Percentiles rank a stretch among this genome's conserved stretches.
These are phyloP conservation scores for Aspergillus phoenicis DNA, from an alignment of 2,329 filamentous ascomycete genomes.

Conservation along the genomic window DNA sequence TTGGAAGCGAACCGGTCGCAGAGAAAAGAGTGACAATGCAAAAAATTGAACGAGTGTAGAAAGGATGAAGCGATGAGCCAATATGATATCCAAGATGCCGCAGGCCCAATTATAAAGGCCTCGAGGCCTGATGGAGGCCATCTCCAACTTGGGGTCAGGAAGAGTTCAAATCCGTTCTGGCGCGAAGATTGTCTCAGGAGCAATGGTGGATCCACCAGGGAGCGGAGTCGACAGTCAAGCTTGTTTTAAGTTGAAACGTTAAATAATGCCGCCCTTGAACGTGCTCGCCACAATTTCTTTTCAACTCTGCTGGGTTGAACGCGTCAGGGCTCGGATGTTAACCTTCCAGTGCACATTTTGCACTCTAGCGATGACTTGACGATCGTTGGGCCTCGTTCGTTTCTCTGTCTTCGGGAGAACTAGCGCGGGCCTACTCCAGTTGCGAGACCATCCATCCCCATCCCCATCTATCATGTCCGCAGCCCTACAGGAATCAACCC, in stretches of 20 bases:
- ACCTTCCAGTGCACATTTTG: not conserved
- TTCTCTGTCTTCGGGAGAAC: not conserved
- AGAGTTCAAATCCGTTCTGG: not conserved
- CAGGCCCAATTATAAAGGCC: not conserved
- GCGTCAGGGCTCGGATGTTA: not conserved
- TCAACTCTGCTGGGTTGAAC: not conserved
- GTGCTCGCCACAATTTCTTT: not conserved
- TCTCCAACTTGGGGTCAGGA: not conserved
- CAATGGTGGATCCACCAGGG: not conserved
- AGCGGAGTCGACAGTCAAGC: not conserved
- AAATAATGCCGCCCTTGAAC: not conserved
- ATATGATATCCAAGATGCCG: not conserved
- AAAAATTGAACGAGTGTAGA: not conserved
- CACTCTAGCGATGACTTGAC: too few relatives aligned
- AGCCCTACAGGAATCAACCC: not conserved
- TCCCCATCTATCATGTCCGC: too few relatives aligned
- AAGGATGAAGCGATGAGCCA: not conserved
- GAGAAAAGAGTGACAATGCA: not conserved
- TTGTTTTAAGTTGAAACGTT: conserved; percentile 7
- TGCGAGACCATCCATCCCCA: too few relatives aligned
- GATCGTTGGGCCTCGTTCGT: not conserved
- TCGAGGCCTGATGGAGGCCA: not conserved
- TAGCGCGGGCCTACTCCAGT: not conserved
- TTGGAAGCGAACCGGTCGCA: conserved; percentile 1
- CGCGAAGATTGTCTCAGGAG: conserved; percentile 7